Evolutionary conservation across 2,329 filamentous ascomycete genomes (phyloP).

Genomic region (Cordyceps farinosa): DNA sequence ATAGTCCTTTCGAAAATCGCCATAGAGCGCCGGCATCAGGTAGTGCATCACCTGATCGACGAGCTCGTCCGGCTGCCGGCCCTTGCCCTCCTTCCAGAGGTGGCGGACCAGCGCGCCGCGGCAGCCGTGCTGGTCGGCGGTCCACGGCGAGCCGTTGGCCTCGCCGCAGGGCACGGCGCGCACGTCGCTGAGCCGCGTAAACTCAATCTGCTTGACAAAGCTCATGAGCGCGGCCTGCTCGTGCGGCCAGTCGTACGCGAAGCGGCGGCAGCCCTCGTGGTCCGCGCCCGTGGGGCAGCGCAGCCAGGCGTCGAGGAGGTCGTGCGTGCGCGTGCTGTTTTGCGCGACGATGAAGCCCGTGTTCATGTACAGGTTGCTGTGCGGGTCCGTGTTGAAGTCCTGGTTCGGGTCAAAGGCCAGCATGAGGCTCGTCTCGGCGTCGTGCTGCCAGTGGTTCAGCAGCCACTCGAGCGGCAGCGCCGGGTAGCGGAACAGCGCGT

Average conservation of each 20-base stretch:
- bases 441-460: constrained; percentile 44
- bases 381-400: constrained; percentile 35
- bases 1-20: not conserved
- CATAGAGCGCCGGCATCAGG: not conserved
- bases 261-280: not conserved
- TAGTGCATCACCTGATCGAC: not conserved
- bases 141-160: constrained; percentile 13
- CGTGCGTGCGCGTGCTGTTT: constrained; percentile 20
- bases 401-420: constrained; percentile 43
- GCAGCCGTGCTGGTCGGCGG: not conserved
- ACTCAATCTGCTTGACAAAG: not conserved
- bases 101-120: constrained; percentile 4
- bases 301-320: constrained; percentile 18
- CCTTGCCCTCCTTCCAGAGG: constrained; percentile 3
- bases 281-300: not conserved
- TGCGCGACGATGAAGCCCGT: constrained; percentile 43
- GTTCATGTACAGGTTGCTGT: constrained; percentile 35
- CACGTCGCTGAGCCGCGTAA: not conserved
- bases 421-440: constrained; percentile 38
- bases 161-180: constrained; percentile 2
- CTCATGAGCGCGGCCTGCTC: constrained; percentile 10
- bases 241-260: constrained; percentile 11
- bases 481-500: constrained; percentile 39
- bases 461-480: constrained; percentile 46
- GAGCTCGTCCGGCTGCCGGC: constrained; percentile 1